These are phyloP conservation scores for Handroanthus guayacan DNA, from an alignment of 257 asterid species.

Conservation along the genomic window DNA sequence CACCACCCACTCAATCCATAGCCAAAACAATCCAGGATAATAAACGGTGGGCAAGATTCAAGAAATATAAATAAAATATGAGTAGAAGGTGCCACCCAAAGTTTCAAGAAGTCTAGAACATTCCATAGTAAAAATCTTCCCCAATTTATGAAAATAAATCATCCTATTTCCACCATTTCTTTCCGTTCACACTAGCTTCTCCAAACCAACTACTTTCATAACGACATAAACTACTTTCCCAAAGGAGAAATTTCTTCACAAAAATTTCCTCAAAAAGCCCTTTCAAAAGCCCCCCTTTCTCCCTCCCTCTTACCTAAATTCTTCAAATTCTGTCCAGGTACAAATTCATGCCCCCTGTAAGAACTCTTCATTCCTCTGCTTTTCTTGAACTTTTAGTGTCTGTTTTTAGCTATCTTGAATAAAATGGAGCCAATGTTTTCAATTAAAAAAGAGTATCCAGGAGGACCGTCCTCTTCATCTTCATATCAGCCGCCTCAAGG, in stretches of 20 bases:
- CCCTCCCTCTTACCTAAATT: neutral
- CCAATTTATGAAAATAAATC: neutral
- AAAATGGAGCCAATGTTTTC: constrained; percentile 44
- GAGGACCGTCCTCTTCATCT: constrained; percentile 38
- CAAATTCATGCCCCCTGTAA: constrained; percentile 30
- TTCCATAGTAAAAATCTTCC: constrained; percentile 43
- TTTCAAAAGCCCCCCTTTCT: neutral
- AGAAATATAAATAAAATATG: neutral
- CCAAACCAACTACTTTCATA: constrained; percentile 19
- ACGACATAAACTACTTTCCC: constrained; percentile 36
- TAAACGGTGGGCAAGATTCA: neutral
- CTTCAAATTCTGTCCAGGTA: neutral
- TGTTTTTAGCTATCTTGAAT: neutral
- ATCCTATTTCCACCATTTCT: neutral
- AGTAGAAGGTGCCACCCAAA: constrained; percentile 37
- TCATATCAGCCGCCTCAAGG: constrained; percentile 26
- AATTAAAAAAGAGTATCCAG: constrained; percentile 61
- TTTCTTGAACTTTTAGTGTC: neutral
- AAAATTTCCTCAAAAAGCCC: neutral
- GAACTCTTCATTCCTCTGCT: constrained; percentile 19
- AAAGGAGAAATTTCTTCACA: constrained; percentile 29
- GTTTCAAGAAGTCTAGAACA: constrained; percentile 55
- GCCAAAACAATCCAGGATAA: neutral
- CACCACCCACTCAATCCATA: constrained; percentile 22
- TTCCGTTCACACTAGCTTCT: neutral